Percentiles rank a stretch among this genome's conserved stretches.
Conservation (phyloP, 2,329 filamentous ascomycete species). For the Fusarium tanahbumbuense region DNA sequence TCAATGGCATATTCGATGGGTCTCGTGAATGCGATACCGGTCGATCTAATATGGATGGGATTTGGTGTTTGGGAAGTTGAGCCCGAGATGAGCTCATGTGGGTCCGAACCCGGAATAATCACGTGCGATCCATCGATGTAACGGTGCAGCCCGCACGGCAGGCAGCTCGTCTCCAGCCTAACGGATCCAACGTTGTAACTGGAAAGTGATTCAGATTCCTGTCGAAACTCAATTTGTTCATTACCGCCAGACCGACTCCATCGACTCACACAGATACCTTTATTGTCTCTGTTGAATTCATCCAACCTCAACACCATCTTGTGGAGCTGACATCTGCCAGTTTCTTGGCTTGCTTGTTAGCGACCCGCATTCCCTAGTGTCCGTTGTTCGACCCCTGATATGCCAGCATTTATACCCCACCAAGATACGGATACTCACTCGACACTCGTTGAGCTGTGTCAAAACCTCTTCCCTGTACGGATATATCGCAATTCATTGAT, state of each 20-base stretch:
- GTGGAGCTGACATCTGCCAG: background rate
- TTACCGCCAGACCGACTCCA: background rate
- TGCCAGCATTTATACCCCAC: background rate
- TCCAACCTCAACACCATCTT: background rate
- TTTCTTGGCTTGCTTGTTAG: background rate
- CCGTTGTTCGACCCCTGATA: background rate
- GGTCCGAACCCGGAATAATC: conserved; percentile 14
- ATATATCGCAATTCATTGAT: background rate
- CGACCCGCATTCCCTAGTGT: background rate
- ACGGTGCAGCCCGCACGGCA: background rate
- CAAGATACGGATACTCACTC: background rate
- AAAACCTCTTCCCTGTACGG: background rate
- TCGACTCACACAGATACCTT: background rate
- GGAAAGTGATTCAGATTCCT: background rate
- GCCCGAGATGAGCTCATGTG: conserved; percentile 32
- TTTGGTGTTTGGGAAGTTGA: conserved; percentile 9
- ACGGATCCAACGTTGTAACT: background rate
- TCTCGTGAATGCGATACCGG: conserved; percentile 10
- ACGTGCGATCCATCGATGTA: conserved; percentile 12
- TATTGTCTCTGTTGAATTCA: background rate
- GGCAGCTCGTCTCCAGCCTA: background rate
- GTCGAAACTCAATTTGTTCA: background rate
- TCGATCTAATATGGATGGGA: background rate
- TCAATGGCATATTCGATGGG: conserved; percentile 27
- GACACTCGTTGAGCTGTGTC: background rate